Evolutionary conservation across 2,329 filamentous ascomycete species (phyloP).

Genomic region (Cladosporium sp.): DNA sequence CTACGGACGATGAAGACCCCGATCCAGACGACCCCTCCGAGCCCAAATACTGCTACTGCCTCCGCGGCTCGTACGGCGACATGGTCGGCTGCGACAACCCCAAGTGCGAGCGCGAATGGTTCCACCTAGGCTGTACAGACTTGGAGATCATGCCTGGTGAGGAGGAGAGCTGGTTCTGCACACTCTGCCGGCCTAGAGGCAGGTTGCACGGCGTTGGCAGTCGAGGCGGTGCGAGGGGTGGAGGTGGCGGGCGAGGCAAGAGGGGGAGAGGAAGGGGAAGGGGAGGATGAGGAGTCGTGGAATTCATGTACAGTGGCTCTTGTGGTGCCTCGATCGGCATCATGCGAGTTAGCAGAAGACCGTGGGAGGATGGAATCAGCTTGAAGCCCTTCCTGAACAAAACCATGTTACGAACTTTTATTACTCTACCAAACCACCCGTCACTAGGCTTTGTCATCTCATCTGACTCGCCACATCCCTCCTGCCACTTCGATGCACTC

Average conservation of each 20-base stretch:
- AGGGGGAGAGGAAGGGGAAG: conserved; percentile 1
- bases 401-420: no score
- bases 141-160: conserved; percentile 57
- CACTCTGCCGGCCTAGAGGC: conserved; percentile 39
- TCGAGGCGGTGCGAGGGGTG: conserved; percentile 1
- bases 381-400: no score
- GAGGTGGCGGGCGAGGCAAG: conserved; percentile 5
- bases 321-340: no score
- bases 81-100: conserved; percentile 68
- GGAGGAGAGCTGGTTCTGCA: conserved; percentile 51
- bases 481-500: no score
- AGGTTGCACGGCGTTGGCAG: conserved; percentile 1
- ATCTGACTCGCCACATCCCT: no score
- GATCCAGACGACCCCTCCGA: conserved; percentile 50
- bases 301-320: no score
- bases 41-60: conserved; percentile 63
- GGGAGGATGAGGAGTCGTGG: not conserved
- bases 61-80: conserved; percentile 61
- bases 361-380: no score
- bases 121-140: conserved; percentile 62
- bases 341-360: no score
- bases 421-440: no score
- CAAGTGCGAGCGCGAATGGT: conserved; percentile 62
- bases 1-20: conserved; percentile 17
- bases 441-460: no score